Conservation (phyloP, 1,284 basidiomycete genomes). For the Cryptococcus sp. region DNA sequence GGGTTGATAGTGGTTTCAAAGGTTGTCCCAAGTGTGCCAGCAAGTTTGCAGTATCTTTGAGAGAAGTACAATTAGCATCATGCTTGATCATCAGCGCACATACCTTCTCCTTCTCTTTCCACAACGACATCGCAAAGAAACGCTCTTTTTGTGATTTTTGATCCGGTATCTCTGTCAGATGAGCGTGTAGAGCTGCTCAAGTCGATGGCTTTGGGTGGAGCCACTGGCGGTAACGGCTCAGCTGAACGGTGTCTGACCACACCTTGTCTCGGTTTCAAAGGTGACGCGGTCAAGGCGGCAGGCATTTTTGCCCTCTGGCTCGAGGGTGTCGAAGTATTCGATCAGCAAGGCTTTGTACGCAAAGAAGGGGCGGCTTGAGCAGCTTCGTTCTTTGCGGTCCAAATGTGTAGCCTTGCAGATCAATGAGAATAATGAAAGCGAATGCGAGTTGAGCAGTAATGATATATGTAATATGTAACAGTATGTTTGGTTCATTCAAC, state of each 20-base stretch:
- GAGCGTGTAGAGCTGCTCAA: constrained; percentile 45
- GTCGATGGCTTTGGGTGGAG: constrained; percentile 40
- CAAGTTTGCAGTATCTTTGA: constrained; percentile 36
- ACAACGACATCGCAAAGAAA: constrained; percentile 49
- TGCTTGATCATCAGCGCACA: background rate
- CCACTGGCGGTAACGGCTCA: constrained; percentile 23
- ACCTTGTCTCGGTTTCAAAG: background rate
- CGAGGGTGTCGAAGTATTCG: background rate
- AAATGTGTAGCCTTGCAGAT: too few relatives aligned
- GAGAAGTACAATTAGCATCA: background rate
- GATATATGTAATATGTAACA: too few relatives aligned
- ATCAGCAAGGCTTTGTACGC: background rate
- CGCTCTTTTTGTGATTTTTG: constrained; percentile 39
- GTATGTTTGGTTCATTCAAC: too few relatives aligned
- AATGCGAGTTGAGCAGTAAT: too few relatives aligned
- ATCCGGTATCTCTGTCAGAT: constrained; percentile 32
- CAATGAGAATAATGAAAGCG: too few relatives aligned
- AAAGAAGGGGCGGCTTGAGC: too few relatives aligned
- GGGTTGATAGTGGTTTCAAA: constrained; percentile 33
- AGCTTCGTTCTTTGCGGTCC: too few relatives aligned
- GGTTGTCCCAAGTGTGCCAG: constrained; percentile 42
- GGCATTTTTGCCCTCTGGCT: background rate
- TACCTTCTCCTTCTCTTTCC: constrained; percentile 41
- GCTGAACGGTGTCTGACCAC: constrained; percentile 12
- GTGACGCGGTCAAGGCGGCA: constrained; percentile 3